These are phyloP conservation scores for Penicillium bovifimosum DNA, from an alignment of 495 filamentous ascomycete genomes.

Conservation along the genomic window DNA sequence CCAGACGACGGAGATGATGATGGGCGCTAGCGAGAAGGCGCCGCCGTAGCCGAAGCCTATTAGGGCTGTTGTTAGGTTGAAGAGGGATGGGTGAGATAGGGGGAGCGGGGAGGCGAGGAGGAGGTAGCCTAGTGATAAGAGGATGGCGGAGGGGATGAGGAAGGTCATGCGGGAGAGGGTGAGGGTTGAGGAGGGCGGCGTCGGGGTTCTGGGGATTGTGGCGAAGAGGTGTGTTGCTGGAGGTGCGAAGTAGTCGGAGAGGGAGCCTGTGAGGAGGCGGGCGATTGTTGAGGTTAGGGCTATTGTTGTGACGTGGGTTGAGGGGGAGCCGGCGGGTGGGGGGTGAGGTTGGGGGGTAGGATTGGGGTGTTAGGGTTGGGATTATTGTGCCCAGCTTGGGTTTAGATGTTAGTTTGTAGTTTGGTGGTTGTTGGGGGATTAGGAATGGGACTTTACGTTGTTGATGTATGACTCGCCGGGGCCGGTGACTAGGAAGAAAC, in stretches of 20 bases:
- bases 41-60: slow-evolving; percentile 91
- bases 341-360: slow-evolving; percentile 35
- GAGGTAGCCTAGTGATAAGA: slow-evolving; percentile 72
- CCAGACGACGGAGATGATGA: slow-evolving; percentile 92
- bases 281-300: slow-evolving; percentile 86
- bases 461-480: slow-evolving; percentile 97
- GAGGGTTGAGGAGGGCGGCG: slow-evolving; percentile 31
- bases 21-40: slow-evolving; percentile 81
- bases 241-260: slow-evolving; percentile 86
- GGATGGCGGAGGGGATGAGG: slow-evolving; percentile 65
- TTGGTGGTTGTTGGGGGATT: not conserved
- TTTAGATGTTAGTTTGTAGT: not conserved
- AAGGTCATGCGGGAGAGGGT: slow-evolving; percentile 74
- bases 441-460: slow-evolving; percentile 57
- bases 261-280: slow-evolving; percentile 74
- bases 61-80: slow-evolving; percentile 73
- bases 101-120: slow-evolving; percentile 66
- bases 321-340: slow-evolving; percentile 60
- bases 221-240: slow-evolving; percentile 38
- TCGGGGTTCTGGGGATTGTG: slow-evolving; percentile 20
- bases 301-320: slow-evolving; percentile 88
- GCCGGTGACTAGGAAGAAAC: slow-evolving; percentile 90
- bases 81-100: slow-evolving; percentile 60
- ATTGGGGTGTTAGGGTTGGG: slow-evolving; percentile 69
- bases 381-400: slow-evolving; percentile 77